These are phyloP conservation scores for Holtermannia corniformis DNA, from an alignment of 768 basidiomycete species.

Conservation along the genomic window DNA sequence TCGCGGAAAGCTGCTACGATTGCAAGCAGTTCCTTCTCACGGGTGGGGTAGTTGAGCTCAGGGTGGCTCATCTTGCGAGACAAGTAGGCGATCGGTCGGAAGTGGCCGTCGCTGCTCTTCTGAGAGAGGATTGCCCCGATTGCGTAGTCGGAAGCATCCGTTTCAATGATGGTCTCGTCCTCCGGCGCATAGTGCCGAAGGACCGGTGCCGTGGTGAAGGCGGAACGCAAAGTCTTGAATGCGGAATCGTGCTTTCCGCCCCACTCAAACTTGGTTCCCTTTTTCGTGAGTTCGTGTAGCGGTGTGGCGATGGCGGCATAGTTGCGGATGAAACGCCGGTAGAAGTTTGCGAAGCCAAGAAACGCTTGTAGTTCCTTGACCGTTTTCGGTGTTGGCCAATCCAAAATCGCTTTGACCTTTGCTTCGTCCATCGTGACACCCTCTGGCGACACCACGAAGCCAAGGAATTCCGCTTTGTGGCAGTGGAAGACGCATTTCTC, in stretches of 20 bases:
- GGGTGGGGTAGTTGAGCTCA: constrained; percentile 49
- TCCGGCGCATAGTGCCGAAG: constrained; percentile 8
- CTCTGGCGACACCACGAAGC: constrained; percentile 7
- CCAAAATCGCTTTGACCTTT: constrained; percentile 44
- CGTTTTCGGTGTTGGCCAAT: constrained; percentile 43
- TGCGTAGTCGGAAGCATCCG: constrained; percentile 36
- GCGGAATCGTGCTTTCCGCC: too few species aligned
- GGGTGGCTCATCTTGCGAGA: too few species aligned
- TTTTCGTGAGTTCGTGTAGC: constrained; percentile 16
- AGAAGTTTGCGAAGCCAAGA: constrained; percentile 48
- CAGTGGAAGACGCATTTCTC: constrained; percentile 22
- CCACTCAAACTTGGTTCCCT: constrained; percentile 7
- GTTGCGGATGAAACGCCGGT: constrained; percentile 43
- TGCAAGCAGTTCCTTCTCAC: constrained; percentile 49
- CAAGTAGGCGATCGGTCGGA: too few species aligned
- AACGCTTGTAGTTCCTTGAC: constrained; percentile 44
- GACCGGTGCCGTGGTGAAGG: constrained; percentile 12
- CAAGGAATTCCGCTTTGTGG: constrained; percentile 18
- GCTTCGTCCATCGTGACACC: constrained; percentile 40
- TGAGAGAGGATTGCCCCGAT: constrained; percentile 36
- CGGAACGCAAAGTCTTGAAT: constrained; percentile 15
- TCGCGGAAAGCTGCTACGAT: constrained; percentile 38
- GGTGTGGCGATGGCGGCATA: constrained; percentile 40
- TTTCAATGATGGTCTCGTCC: constrained; percentile 6
- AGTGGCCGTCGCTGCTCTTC: constrained; percentile 9